Base-by-base conservation (phyloP, 176 grass and related monocot species). In the Pontederia crassipes region DNA sequence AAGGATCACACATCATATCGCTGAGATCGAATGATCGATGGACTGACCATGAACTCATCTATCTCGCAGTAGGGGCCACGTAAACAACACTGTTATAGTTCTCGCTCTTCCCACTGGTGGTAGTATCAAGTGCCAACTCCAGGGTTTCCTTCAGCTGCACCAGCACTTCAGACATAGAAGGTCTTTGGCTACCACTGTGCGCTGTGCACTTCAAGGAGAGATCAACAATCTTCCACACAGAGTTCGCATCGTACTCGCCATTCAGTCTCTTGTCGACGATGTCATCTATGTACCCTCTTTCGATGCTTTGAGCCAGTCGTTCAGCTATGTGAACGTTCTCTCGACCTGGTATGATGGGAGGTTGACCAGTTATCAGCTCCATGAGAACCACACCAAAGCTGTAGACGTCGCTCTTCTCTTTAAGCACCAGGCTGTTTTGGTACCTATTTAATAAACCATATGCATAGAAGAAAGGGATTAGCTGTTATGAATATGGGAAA, bases 371-470 rank as follows among this genome's bases (percentile, higher is more conserved):
- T 16, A 75, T 54, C 15, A 75, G 18, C 53, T 81, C 72, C 0
- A 81, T 16, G 2, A 81, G 48, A 50, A 81, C 66, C 28, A 81
- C 72, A 14, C 78, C 72, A 8, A 75, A 81, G 17, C 78, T 70
- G 14, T 81, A 75, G 0, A 75, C 72, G 13, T 81, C 72, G 15
- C 52, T 81, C 78, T 75, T 81, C 48, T 71, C 72, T 28, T 50
- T 81, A 10, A 71, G 45, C 57, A 58, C 54, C n/a, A 10, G 40
- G 48, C 59, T 13, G 10, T 49, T 16, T 5, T 16, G 15, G n/a
- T 57, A 54, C 55, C 66, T 62, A 1, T 0, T 24, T 24, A 24
- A 24, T 24, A 24, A 24, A 24, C 20, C 20, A 24, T 24, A 24
- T 24, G 1, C 20, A 24, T 24, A 1, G 20, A 24, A 0, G 20